Base-by-base conservation (phyloP, 768 basidiomycete genomes). In the Epithele typhae region DNA sequence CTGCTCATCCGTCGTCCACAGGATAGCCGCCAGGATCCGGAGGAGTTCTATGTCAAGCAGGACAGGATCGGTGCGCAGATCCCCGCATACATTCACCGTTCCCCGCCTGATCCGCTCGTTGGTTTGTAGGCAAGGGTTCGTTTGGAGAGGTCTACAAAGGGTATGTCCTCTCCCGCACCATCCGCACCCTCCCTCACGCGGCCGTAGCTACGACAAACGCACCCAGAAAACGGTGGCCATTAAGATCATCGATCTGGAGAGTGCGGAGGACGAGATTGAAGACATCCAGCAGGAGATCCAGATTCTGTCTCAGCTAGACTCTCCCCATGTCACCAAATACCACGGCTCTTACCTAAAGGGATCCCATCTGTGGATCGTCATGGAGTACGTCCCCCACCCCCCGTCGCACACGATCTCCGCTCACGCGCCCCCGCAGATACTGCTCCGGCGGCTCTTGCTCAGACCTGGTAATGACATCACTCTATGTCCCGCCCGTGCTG, bases 131-230 rank as follows among this genome's bases (percentile, higher is more conserved):
- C 52, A 97, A 99, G 67, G 95, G 95, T 25, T 97, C 94, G 5
- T 98, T 99, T 60, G 96, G 95, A 60, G 96, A 97, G 68, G 94
- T 98, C n/a, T 97, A 89, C 74, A 97, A 97, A 70, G 96, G 94
- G 93, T 92, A 47, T 45, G 77, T 60, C 18, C 23, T 37, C 44
- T 54, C 42, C 32, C 6, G 40, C 30, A 12, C 32, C 39, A 45
- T 17, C 22, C 41, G 15, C 42, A 27, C 34, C 38, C 41, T 40
- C n/a, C 6, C 12, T 36, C 9, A 14, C 30, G 18, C 32, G 19
- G 9, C 18, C 41, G 5, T 56, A 96, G 94, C 47, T 97, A 90
- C 60, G 94, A 98, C 70, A 92, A 92, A 64, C 79, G 92, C 49
- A 96, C 94, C 21, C 90, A 93, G 66, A 87, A 87, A 72, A 93